Evolutionary conservation across 208 protist genomes (phyloP).

Genomic region (Strigomonas culicis): DNA sequence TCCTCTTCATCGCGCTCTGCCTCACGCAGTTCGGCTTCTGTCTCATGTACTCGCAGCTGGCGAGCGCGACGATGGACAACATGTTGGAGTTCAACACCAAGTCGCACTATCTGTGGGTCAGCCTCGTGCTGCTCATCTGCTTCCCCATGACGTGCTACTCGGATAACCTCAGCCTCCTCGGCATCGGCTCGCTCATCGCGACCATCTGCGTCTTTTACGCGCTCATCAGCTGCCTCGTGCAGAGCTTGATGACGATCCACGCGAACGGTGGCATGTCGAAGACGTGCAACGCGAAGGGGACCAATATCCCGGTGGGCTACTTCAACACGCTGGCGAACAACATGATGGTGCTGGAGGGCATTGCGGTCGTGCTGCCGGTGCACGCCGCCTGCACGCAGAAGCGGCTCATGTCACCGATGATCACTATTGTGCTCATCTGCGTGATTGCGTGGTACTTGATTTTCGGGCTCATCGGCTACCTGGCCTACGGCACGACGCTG

Average conservation of each 20-base stretch:
- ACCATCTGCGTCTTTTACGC: slow-evolving; percentile 59
- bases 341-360: slow-evolving; percentile 80
- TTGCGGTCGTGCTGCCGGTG: slow-evolving; percentile 67
- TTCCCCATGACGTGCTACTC: slow-evolving; percentile 64
- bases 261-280: slow-evolving; percentile 15
- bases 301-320: slow-evolving; percentile 37
- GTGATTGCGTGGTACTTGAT: slow-evolving; percentile 56
- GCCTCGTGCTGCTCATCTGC: slow-evolving; percentile 39
- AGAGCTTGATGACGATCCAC: slow-evolving; percentile 21
- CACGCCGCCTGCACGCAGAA: slow-evolving; percentile 63
- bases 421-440: slow-evolving; percentile 39
- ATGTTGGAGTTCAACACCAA: slow-evolving; percentile 33
- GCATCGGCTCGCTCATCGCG: slow-evolving; percentile 54
- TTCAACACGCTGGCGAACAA: slow-evolving; percentile 73
- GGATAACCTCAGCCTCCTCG: slow-evolving; percentile 52
- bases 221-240: slow-evolving; percentile 38
- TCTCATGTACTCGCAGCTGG: slow-evolving; percentile 76
- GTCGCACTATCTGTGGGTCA: slow-evolving; percentile 43
- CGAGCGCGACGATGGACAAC: slow-evolving; percentile 45
- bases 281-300: slow-evolving; percentile 23
- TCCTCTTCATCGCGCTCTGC: slow-evolving; percentile 57
- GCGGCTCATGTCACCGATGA: slow-evolving; percentile 37
- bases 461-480: slow-evolving; percentile 65
- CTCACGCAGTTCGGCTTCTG: slow-evolving; percentile 88
- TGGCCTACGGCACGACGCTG: slow-evolving; percentile 47